Evolutionary conservation across 1,284 basidiomycete species (phyloP).

Genomic region (Cystobasidium pallidum): DNA sequence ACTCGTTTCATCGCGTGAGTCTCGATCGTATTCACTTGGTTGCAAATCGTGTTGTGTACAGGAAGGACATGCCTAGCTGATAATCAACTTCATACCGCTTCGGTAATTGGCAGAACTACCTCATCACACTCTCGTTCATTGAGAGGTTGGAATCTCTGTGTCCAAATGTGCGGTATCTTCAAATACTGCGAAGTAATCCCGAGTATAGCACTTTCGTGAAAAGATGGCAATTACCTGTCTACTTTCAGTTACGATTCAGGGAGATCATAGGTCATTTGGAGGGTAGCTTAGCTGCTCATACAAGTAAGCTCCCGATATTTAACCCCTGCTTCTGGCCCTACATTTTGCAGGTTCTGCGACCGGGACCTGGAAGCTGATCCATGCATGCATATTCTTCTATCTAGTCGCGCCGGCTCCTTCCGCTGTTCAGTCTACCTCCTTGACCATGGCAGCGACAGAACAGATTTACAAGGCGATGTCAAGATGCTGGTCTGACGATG

Average conservation of each 20-base stretch:
- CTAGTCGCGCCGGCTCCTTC: slow-evolving; percentile 37
- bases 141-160: slow-evolving; percentile 78
- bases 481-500: slow-evolving; percentile 83
- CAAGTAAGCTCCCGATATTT: slow-evolving; percentile 34
- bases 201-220: slow-evolving; percentile 74
- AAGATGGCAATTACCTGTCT: slow-evolving; percentile 93
- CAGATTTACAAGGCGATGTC: slow-evolving; percentile 74
- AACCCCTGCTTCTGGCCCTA: not conserved
- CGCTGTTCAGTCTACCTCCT: slow-evolving; percentile 47
- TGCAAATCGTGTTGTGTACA: no score
- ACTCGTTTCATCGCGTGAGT: slow-evolving; percentile 81
- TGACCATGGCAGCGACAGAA: slow-evolving; percentile 64
- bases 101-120: slow-evolving; percentile 71
- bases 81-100: no score
- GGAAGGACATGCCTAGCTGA: no score
- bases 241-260: slow-evolving; percentile 97
- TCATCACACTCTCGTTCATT: slow-evolving; percentile 81
- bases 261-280: slow-evolving; percentile 81
- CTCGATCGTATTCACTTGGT: no score
- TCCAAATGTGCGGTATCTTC: slow-evolving; percentile 71
- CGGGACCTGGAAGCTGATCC: no score
- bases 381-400: not conserved
- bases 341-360: no score
- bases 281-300: slow-evolving; percentile 63
- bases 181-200: slow-evolving; percentile 71